phyloP scores from a whole-genome alignment of 139 green algal genomes.

The Volvox africanus region DNA sequence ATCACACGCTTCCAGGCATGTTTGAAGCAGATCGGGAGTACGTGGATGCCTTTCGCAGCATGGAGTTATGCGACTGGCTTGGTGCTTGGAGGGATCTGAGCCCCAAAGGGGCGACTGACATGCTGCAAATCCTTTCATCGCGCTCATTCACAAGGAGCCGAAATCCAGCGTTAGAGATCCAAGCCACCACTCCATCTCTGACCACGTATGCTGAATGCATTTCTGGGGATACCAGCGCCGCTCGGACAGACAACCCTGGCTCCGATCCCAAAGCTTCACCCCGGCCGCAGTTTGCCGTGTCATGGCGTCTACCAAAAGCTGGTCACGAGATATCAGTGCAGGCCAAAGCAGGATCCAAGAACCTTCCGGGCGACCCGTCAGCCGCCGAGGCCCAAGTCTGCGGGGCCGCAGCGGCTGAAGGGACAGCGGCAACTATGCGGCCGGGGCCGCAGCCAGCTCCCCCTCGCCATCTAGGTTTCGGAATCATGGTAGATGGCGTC shows the following conservation, averaged over 20 bases:
- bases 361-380: background rate
- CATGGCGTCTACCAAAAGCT: background rate
- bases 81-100: background rate
- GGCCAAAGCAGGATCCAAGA: background rate
- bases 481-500: background rate
- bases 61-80: background rate
- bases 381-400: background rate
- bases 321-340: background rate
- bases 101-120: background rate
- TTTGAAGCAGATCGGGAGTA: background rate
- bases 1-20: background rate
- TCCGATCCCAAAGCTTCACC: background rate
- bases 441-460: background rate
- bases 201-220: background rate
- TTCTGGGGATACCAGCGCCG: background rate
- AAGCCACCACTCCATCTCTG: background rate
- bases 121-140: background rate
- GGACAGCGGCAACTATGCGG: background rate
- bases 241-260: background rate
- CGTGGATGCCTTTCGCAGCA: background rate
- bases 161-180: background rate
- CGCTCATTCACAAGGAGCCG: background rate
- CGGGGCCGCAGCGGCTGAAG: background rate
- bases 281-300: background rate
- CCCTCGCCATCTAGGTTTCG: background rate